Evolutionary conservation across 805 yeast species (phyloP).

Genomic region (Cyberlindnera mrakii): DNA sequence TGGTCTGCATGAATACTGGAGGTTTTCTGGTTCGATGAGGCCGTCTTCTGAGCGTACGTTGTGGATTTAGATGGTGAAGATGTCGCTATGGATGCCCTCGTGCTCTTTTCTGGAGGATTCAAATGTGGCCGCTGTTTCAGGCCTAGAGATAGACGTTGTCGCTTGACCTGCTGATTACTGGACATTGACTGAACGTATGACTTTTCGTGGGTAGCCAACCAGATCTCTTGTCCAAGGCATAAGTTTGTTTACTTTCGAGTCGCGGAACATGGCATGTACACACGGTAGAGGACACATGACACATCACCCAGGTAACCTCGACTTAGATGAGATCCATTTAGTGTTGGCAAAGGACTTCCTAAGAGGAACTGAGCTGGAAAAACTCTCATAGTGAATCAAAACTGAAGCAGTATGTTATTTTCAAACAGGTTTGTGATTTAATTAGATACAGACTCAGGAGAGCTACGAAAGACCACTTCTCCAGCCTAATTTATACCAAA

Average conservation of each 20-base stretch:
- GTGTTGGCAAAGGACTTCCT: too few relatives aligned
- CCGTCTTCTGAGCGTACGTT: conserved; percentile 19
- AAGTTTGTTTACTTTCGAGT: too few relatives aligned
- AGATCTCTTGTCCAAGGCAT: too few relatives aligned
- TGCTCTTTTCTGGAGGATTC: conserved; percentile 7
- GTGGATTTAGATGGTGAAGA: conserved; percentile 15
- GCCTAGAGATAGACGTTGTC: conserved; percentile 1
- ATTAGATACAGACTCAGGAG: too few relatives aligned
- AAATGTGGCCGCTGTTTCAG: not conserved
- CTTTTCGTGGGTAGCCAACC: not conserved
- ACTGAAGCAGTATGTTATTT: too few relatives aligned
- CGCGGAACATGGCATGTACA: not conserved
- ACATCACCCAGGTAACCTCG: not conserved
- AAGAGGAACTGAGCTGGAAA: too few relatives aligned
- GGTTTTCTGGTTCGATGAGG: conserved; percentile 15
- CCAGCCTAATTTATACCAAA: too few relatives aligned
- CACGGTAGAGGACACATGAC: not conserved
- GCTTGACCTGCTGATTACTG: not conserved
- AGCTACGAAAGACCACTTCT: too few relatives aligned
- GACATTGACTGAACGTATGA: not conserved
- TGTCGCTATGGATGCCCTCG: conserved; percentile 13
- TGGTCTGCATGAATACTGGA: conserved; percentile 10
- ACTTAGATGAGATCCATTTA: not conserved
- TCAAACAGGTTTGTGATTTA: not conserved
- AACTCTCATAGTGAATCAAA: too few relatives aligned